Conservation (phyloP, 129 eudicot species). For the Silybum marianum region DNA sequence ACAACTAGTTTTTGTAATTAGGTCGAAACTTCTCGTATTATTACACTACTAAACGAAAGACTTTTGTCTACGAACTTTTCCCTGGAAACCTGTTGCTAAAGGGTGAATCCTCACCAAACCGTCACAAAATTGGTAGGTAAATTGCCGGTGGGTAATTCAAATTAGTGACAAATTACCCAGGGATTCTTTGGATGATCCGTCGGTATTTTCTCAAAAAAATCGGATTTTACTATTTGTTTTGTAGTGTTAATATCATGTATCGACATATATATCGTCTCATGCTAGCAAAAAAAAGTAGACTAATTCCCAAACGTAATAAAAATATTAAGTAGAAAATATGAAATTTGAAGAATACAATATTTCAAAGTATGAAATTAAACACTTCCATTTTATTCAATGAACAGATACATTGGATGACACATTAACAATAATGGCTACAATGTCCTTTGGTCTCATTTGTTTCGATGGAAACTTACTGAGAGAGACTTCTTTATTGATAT, state of each 20-base stretch:
- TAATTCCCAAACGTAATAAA: neutral
- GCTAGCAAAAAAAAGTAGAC: neutral
- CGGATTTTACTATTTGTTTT: too few species aligned
- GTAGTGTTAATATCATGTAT: neutral
- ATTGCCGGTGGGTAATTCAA: too few species aligned
- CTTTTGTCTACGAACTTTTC: too few species aligned
- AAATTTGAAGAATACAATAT: neutral
- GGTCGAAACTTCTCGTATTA: neutral
- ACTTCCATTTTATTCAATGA: slow-evolving; percentile 1
- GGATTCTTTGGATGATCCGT: too few species aligned
- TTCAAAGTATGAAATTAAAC: neutral
- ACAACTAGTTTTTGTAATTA: neutral
- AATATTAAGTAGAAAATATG: neutral
- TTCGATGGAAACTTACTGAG: neutral
- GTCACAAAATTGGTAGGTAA: too few species aligned
- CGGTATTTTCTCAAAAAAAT: too few species aligned
- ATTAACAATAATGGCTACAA: neutral
- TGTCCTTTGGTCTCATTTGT: slow-evolving; percentile 5
- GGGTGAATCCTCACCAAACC: too few species aligned
- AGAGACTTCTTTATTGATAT: neutral
- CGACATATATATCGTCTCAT: neutral
- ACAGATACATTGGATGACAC: neutral
- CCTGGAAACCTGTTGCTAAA: too few species aligned
- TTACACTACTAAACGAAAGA: too few species aligned
- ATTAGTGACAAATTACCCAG: too few species aligned